These are phyloP conservation scores for Diaporthe helianthi DNA, from an alignment of 2,329 filamentous ascomycete genomes.

Conservation along the genomic window DNA sequence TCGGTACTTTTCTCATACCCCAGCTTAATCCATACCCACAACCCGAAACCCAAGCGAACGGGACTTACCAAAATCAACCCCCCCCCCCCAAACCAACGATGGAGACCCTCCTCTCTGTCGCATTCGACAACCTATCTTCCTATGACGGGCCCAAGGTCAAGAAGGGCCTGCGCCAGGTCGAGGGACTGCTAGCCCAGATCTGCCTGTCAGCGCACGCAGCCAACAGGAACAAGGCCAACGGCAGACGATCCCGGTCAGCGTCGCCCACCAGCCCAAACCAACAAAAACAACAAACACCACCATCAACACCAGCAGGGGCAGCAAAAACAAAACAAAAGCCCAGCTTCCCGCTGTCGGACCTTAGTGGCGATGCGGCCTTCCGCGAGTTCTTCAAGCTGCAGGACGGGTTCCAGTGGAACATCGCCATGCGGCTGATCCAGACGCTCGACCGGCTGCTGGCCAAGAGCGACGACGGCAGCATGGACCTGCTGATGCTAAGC, in stretches of 20 bases:
- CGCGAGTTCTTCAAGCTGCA: slow-evolving; percentile 96
- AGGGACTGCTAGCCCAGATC: slow-evolving; percentile 92
- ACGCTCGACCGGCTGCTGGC: slow-evolving; percentile 87
- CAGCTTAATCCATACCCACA: not conserved
- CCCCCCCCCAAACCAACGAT: slow-evolving; percentile 62
- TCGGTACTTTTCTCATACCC: not conserved
- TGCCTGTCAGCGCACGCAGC: slow-evolving; percentile 69
- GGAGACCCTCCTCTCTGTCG: slow-evolving; percentile 90
- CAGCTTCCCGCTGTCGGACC: slow-evolving; percentile 59
- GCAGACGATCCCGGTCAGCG: slow-evolving; percentile 34
- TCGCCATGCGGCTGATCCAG: slow-evolving; percentile 82
- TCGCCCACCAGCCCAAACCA: slow-evolving; percentile 6
- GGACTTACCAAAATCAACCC: no score
- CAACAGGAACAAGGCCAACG: slow-evolving; percentile 43
- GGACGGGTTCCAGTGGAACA: slow-evolving; percentile 98
- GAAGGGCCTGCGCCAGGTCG: slow-evolving; percentile 92
- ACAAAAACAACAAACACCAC: slow-evolving; percentile 28
- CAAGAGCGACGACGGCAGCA: slow-evolving; percentile 80
- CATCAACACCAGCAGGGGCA: not conserved
- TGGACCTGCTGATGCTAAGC: slow-evolving; percentile 87
- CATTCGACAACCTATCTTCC: slow-evolving; percentile 95
- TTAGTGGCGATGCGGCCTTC: slow-evolving; percentile 86
- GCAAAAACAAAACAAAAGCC: not conserved
- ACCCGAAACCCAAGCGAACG: slow-evolving; percentile 18
- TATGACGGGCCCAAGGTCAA: slow-evolving; percentile 89